phyloP scores from a whole-genome alignment of 1,139 yeast genomes.

The Hansenula lynferdii region DNA sequence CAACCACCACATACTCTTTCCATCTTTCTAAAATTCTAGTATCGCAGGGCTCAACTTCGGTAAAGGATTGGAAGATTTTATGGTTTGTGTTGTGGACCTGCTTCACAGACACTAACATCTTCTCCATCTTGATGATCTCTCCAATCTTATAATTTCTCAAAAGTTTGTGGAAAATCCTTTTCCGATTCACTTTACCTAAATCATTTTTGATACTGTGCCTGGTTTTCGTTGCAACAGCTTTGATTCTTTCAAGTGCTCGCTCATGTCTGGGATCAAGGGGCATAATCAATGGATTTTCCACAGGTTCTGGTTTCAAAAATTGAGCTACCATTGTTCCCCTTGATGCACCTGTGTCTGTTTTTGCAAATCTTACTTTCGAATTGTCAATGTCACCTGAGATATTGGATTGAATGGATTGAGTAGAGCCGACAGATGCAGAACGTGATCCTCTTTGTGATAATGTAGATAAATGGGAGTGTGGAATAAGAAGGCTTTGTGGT shows the following conservation, averaged over 20 bases:
- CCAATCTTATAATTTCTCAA: constrained; percentile 34
- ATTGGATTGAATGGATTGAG: too few species aligned
- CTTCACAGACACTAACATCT: constrained; percentile 60
- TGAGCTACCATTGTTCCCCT: neutral
- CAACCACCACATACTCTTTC: constrained; percentile 69
- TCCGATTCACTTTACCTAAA: constrained; percentile 5
- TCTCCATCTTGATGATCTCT: constrained; percentile 59
- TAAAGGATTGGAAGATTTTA: constrained; percentile 25
- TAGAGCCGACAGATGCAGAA: too few species aligned
- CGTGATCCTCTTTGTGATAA: too few species aligned
- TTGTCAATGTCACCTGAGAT: too few species aligned
- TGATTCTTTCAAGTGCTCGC: constrained; percentile 7
- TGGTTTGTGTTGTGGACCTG: constrained; percentile 23
- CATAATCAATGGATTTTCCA: neutral
- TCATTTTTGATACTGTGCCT: constrained; percentile 8
- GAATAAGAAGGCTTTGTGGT: too few species aligned
- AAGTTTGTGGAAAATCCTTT: constrained; percentile 11
- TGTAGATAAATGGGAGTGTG: too few species aligned
- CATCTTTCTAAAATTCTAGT: constrained; percentile 64
- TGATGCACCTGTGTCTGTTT: neutral
- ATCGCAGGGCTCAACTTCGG: constrained; percentile 46
- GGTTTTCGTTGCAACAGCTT: constrained; percentile 9
- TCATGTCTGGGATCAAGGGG: constrained; percentile 6
- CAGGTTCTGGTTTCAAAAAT: constrained; percentile 13
- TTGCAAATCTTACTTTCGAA: neutral